Base-by-base conservation (phyloP, 495 filamentous ascomycete species). In the Schizothecium vesticola region DNA sequence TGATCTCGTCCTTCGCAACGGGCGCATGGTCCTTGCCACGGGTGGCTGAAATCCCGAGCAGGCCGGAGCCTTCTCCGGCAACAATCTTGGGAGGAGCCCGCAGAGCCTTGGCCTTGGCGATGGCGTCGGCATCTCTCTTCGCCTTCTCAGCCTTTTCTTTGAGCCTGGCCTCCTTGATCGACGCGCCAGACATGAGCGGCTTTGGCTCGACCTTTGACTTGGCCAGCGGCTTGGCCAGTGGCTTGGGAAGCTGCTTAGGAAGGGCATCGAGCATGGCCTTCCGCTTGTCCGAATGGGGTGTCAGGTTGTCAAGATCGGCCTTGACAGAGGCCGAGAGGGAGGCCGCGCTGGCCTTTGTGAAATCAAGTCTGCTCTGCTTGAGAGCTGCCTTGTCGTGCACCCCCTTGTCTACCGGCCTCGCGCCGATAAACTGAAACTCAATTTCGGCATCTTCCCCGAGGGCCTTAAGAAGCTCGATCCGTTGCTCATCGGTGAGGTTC, bases 381-480 rank as follows among this genome's bases (percentile, higher is more conserved):
- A 87, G 87, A 28, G 82, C 81, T 56, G 80, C 78, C 61, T 68
- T 74, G 61, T 72, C 70, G 31, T 58, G 73, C 5, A 66, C 65
- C 58, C 73, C 74, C 66, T 88, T 86, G 72, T 88, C 89, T 67
- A 83, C 86, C 33, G 82, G 77, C 64, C 83, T 83, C 58, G 71
- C 73, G 72, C 83, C 75, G 61, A 78, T 73, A 59, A 81, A 78
- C 67, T 76, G 76, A 65, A 79, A 77, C 58, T 85, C 77, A 23
- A 86, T 78, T 57, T 82, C 78, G 63, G 89, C 83, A 74, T 96
- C 91, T 11, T 89, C 88, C 56, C 95, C 92, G 11, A 97, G 77
- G 10, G 92, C 90, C 74, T 89, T 85, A 63, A 91, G 86, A 51
- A 97, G 78, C 76, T 96, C 91, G 4, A 93, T 93, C 67, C 92